Evolutionary conservation across 1,284 basidiomycete genomes (phyloP).

Genomic region (Moesziomyces antarcticus): DNA sequence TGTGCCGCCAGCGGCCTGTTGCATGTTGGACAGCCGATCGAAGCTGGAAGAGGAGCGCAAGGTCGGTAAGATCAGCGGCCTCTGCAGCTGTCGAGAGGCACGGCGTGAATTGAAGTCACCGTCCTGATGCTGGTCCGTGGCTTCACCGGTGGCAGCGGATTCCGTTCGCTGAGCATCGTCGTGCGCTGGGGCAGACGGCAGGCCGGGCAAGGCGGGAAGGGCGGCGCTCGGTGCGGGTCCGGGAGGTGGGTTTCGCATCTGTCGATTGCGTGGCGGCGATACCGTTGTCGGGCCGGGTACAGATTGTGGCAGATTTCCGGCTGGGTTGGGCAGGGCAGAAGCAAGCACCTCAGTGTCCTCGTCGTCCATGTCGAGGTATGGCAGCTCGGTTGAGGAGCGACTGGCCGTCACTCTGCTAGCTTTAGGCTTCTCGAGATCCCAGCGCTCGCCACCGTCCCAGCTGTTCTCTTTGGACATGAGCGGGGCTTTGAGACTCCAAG

Average conservation of each 20-base stretch:
- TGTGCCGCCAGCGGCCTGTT: slow-evolving; percentile 1
- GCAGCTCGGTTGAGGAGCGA: slow-evolving; percentile 11
- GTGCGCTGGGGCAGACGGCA: not conserved
- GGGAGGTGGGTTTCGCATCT: slow-evolving; percentile 28
- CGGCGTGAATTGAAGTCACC: not conserved
- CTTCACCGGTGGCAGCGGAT: slow-evolving; percentile 1
- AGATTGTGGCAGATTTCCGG: not conserved
- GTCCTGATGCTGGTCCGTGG: slow-evolving; percentile 2
- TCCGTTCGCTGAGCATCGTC: slow-evolving; percentile 3
- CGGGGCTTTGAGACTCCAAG: not conserved
- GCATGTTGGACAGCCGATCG: slow-evolving; percentile 17
- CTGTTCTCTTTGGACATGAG: slow-evolving; percentile 22
- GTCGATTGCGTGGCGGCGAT: slow-evolving; percentile 6
- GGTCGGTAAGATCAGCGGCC: slow-evolving; percentile 31
- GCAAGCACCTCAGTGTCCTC: slow-evolving; percentile 5
- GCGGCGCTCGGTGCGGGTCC: slow-evolving; percentile 28
- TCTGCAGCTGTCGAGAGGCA: slow-evolving; percentile 12
- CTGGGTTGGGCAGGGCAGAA: not conserved
- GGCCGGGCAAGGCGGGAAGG: slow-evolving; percentile 17
- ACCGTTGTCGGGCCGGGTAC: not conserved
- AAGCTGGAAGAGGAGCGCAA: slow-evolving; percentile 22
- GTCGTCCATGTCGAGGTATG: slow-evolving; percentile 32
- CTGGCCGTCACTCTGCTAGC: not conserved
- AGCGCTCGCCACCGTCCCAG: slow-evolving; percentile 43
- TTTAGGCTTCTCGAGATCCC: slow-evolving; percentile 4